These are phyloP conservation scores for Porphyra umbilicalis DNA, from an alignment of 31 red algal genomes.

Conservation along the genomic window DNA sequence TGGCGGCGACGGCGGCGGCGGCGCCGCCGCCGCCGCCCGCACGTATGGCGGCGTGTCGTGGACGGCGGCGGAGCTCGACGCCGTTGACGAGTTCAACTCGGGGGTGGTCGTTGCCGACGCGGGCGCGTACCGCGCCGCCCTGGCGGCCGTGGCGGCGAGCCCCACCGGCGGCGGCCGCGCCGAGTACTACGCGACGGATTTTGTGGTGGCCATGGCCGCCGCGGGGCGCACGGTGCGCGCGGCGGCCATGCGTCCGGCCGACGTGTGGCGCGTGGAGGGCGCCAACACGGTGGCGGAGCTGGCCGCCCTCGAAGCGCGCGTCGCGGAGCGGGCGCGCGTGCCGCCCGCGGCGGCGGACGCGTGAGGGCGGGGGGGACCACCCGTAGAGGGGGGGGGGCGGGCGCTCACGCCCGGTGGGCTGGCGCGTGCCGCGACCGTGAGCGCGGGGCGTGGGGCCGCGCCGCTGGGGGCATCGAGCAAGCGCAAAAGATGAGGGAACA, in stretches of 20 bases:
- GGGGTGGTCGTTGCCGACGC: constrained; percentile 75
- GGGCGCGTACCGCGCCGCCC: constrained; percentile 18
- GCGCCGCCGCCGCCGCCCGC: neutral
- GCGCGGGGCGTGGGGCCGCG: no score
- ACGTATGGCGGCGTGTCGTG: constrained; percentile 12
- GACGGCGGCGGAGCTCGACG: constrained; percentile 32
- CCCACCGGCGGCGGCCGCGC: constrained; percentile 55
- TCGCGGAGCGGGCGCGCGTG: neutral
- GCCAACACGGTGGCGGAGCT: constrained; percentile 92
- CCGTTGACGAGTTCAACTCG: constrained; percentile 86
- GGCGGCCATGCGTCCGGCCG: constrained; percentile 22
- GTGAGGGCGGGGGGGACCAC: no score
- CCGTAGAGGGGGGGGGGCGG: neutral
- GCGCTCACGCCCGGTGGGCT: no score
- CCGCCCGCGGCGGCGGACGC: neutral
- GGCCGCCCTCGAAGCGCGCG: constrained; percentile 35
- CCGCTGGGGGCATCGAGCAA: no score
- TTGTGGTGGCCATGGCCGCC: constrained; percentile 51
- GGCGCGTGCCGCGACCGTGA: no score
- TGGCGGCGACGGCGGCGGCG: neutral
- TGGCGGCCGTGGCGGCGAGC: constrained; percentile 27
- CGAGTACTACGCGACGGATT: constrained; percentile 91
- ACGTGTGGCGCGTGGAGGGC: constrained; percentile 86
- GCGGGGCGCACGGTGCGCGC: constrained; percentile 32
- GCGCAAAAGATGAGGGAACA: no score